Evolutionary conservation across 495 filamentous ascomycete species (phyloP), one percentile per base, ranked within the genome.

Genomic region (Podospora conica): DNA sequence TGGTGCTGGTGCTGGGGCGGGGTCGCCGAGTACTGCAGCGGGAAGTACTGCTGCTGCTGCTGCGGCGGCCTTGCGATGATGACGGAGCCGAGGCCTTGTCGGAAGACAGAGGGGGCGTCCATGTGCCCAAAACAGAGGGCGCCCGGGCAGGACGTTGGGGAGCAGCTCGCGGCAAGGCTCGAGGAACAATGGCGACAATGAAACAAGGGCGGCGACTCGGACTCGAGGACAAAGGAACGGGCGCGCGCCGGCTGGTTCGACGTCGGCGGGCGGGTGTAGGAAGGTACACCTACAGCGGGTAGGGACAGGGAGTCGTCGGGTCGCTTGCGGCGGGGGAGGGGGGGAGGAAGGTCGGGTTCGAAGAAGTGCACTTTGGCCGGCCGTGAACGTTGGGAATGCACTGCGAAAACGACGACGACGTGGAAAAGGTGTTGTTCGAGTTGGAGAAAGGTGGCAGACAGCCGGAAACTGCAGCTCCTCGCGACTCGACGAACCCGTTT

Each of bases 81-180:
- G 62, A 78, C 76, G 55, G 77, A 72, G 58, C 81, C 80, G 66
- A 84, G 74, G 53, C 77, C 81, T 65, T 81, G 82, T 58, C 79
- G 82, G 66, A 84, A 81, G 61, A 83, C 71, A 69, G 77, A 76
- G 62, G 76, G 78, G 58, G 79, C 77, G 68, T 86, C 82, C 83
- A 86, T 86, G 61, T 63, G 55, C 55, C 59, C 24, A 55, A 24
- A 55, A 53, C 57, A 48, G 53, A 21, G n/a, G 58, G 58, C 58
- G 58, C 27, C n/a, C n/a, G 18, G n/a, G 12, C 25, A 27, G 15
- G 29, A 15, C 24, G 27, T 31, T 59, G 57, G 18, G 1, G 58
- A 9, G 11, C 25, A 33, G n/a, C 21, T 8, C 29, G 29, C 18
- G 25, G 23, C 27, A 18, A 29, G 58, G 25, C 25, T n/a, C 29